Percentiles rank a stretch among this genome's conserved stretches.
These are phyloP conservation scores for Fraxinus baroniana DNA, from an alignment of 305 asterid species.

Conservation along the genomic window DNA sequence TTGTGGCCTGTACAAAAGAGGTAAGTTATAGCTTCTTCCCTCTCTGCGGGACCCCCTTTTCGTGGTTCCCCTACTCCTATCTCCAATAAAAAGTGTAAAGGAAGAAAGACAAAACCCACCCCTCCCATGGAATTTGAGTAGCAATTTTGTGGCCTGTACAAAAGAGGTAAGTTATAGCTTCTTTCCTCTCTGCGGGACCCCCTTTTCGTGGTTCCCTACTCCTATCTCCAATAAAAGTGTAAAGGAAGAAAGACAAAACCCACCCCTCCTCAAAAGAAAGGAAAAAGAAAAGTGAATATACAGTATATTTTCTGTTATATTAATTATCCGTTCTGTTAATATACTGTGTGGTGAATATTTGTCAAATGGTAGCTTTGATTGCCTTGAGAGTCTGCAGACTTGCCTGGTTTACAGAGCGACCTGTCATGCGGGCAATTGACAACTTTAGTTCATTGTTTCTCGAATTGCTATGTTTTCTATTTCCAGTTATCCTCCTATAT, in stretches of 20 bases:
- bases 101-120: background rate
- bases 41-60: background rate
- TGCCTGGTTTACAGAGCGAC: conserved; percentile 4
- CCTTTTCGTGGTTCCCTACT: background rate
- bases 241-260: background rate
- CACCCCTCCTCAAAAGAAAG: background rate
- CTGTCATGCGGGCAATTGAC: conserved; percentile 13
- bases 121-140: conserved; percentile 83
- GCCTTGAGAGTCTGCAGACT: background rate
- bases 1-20: conserved; percentile 96
- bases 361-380: background rate
- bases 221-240: background rate
- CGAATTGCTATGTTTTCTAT: background rate
- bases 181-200: background rate
- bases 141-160: conserved; percentile 92
- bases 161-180: conserved; percentile 60
- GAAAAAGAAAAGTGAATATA: background rate
- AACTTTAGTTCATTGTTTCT: background rate
- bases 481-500: background rate
- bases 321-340: background rate
- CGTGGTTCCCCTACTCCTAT: background rate
- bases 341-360: background rate
- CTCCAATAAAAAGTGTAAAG: background rate
- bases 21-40: conserved; percentile 33
- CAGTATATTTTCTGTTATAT: background rate